phyloP scores from a whole-genome alignment of 2,329 filamentous ascomycete species.

The Cadophora malorum region DNA sequence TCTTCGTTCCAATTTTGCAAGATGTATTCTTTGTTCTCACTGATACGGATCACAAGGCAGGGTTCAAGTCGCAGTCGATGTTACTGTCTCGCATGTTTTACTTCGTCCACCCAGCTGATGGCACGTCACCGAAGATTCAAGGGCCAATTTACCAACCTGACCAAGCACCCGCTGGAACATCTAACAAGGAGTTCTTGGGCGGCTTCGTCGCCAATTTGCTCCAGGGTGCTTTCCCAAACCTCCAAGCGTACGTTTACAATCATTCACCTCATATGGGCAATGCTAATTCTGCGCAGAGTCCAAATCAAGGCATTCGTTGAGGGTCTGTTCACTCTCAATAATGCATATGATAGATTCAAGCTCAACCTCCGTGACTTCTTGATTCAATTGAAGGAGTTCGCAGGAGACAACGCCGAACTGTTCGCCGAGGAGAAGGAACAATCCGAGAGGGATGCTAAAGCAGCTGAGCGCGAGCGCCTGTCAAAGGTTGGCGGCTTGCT shows the following conservation, averaged over 20 bases:
- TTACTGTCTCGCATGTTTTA: slow-evolving; percentile 95
- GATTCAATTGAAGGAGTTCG: slow-evolving; percentile 95
- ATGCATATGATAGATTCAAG: slow-evolving; percentile 92
- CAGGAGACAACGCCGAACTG: slow-evolving; percentile 92
- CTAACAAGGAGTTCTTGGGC: slow-evolving; percentile 88
- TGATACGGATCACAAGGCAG: slow-evolving; percentile 97
- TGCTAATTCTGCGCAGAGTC: slow-evolving; percentile 59
- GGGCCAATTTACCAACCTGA: slow-evolving; percentile 88
- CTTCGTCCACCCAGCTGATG: slow-evolving; percentile 79
- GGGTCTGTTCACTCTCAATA: slow-evolving; percentile 86
- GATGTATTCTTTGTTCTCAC: slow-evolving; percentile 99
- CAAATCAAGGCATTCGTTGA: slow-evolving; percentile 93
- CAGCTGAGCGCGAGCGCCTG: slow-evolving; percentile 86
- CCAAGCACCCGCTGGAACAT: slow-evolving; percentile 81
- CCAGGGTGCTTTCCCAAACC: slow-evolving; percentile 89
- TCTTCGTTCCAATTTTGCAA: slow-evolving; percentile 93
- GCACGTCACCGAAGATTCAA: slow-evolving; percentile 80
- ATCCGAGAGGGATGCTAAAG: slow-evolving; percentile 82
- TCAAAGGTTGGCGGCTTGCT: slow-evolving; percentile 95
- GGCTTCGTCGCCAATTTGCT: slow-evolving; percentile 86
- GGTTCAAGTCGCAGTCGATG: slow-evolving; percentile 97
- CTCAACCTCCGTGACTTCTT: slow-evolving; percentile 95
- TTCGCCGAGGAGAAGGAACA: slow-evolving; percentile 95
- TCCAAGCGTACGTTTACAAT: slow-evolving; percentile 76
- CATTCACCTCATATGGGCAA: neutral